A percentile compares a stretch with the other conserved stretches of the same genome.
These are phyloP conservation scores for Tylopilus sp. DNA, from an alignment of 768 basidiomycete genomes.

Conservation along the genomic window DNA sequence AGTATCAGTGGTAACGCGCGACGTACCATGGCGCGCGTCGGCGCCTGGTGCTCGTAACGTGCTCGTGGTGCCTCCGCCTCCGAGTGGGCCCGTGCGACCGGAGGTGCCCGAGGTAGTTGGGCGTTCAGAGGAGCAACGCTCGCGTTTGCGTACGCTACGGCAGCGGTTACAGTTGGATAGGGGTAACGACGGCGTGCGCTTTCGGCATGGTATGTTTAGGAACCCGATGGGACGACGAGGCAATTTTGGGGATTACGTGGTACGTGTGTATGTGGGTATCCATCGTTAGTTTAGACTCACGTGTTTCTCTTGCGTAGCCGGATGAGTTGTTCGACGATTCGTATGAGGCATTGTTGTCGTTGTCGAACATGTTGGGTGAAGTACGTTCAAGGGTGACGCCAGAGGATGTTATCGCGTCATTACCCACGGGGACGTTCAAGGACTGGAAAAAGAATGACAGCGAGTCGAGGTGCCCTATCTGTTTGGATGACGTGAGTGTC, in stretches of 20 bases:
- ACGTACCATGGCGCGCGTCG: slow-evolving; percentile 25
- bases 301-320: too few relatives aligned
- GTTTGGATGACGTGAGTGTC: slow-evolving; percentile 74
- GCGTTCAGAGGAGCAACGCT: slow-evolving; percentile 20
- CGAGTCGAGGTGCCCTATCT: slow-evolving; percentile 79
- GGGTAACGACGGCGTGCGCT: too few relatives aligned
- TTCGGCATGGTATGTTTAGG: too few relatives aligned
- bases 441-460: slow-evolving; percentile 67
- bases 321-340: slow-evolving; percentile 73
- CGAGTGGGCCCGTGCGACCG: slow-evolving; percentile 5
- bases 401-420: slow-evolving; percentile 50
- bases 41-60: slow-evolving; percentile 13
- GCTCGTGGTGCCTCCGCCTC: slow-evolving; percentile 2
- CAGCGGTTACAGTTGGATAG: slow-evolving; percentile 31
- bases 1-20: slow-evolving; percentile 5
- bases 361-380: slow-evolving; percentile 64
- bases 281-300: too few relatives aligned
- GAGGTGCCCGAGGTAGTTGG: slow-evolving; percentile 3
- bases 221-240: too few relatives aligned
- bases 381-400: slow-evolving; percentile 64
- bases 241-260: too few relatives aligned
- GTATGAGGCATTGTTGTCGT: too few relatives aligned
- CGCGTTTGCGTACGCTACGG: slow-evolving; percentile 24
- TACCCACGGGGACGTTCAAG: slow-evolving; percentile 60
- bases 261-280: too few relatives aligned